Evolutionary conservation across 345 rosid species (phyloP), one percentile per base, ranked within the genome.

Genomic region (Eucalyptus paniculata): DNA sequence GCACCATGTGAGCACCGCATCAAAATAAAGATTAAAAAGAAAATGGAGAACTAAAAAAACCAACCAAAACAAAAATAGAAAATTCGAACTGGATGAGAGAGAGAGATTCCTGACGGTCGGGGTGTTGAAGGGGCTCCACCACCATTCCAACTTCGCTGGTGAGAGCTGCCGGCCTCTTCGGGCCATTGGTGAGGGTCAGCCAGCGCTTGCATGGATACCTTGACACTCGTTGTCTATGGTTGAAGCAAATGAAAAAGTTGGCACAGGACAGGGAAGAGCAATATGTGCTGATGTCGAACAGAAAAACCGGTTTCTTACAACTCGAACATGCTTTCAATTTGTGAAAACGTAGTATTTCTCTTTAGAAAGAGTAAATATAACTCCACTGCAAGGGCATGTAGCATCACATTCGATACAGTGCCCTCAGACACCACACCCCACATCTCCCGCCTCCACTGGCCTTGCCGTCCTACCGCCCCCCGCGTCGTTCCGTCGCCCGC

Each of bases 1-100:
- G 53, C 53, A 0, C 1, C 7, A 50, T 50, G 18, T 50, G 53
- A 50, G 0, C 18, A 50, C 3, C 1, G 1, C 18, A 15, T 50
- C 53, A 15, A 0, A 50, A 50, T 0, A 50, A 50, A 50, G 7
- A 50, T 50, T 26, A 58, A 26, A 58, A 58, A 24, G 67, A 58
- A 58, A 12, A 56, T 24, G 30, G 0, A 56, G 62, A 23, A 56
- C 12, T 56, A 9, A 56, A 56, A 56, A 9, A 24, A 4, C 62
- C 62, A 56, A 56, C 62, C 28, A 23, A 56, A 56, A 56, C 12
- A 24, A 58, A 26, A 58, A 58, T 56, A 26, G n/a, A 60, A 60
- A 60, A 60, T 56, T 56, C 30, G n/a, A 60, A 56, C 12, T 0
- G 24, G 28, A 56, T 2, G 45, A 28, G 49, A 47, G 49, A 1